Percentiles rank a stretch among this genome's conserved stretches.
Evolutionary conservation across 306 rosid species (phyloP).

Genomic region (Prunus salicina): DNA sequence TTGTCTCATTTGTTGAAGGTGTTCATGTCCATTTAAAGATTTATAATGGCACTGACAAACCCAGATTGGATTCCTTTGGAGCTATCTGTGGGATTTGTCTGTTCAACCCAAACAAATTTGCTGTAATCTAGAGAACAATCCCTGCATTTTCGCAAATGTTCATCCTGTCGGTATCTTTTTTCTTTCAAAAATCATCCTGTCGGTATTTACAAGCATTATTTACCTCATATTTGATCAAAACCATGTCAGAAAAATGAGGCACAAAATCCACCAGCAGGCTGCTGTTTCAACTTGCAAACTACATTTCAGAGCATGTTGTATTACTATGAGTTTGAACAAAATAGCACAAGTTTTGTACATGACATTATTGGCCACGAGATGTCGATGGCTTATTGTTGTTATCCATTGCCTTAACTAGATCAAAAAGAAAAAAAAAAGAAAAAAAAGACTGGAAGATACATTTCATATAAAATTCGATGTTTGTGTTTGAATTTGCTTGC

Average conservation of each 20-base stretch:
- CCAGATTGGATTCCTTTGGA: background rate
- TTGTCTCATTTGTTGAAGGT: background rate
- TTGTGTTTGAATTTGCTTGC: conserved; percentile 2
- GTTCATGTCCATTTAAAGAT: background rate
- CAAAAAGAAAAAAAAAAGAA: background rate
- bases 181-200: background rate
- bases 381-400: conserved; percentile 10
- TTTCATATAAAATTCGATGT: background rate
- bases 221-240: background rate
- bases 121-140: background rate
- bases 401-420: background rate
- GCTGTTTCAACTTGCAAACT: no score
- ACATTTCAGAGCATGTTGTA: background rate
- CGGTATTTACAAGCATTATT: background rate
- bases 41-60: background rate
- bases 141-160: background rate
- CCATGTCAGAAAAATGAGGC: background rate
- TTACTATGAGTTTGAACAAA: conserved; percentile 7
- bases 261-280: background rate
- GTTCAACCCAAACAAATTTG: background rate
- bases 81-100: background rate
- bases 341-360: background rate
- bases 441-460: background rate
- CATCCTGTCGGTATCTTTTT: no score
- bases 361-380: background rate